phyloP scores from a whole-genome alignment of 345 rosid genomes.

The Hibiscus tridactylites region DNA sequence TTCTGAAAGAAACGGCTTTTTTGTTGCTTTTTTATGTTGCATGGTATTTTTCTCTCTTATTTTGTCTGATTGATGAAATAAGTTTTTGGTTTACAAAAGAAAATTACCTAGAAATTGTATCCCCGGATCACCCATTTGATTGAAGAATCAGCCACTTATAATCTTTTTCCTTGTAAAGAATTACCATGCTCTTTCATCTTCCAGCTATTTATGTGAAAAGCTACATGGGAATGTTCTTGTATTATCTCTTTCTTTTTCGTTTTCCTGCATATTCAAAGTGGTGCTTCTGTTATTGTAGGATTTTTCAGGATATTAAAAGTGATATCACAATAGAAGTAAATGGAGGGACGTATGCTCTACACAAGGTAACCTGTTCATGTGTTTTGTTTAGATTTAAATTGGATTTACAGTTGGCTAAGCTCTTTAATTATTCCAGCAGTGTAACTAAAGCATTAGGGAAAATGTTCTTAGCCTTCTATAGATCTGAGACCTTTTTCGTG shows the following conservation, averaged over 20 bases:
- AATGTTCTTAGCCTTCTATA: too few species aligned
- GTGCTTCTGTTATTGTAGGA: slow-evolving; percentile 38
- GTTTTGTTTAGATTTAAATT: not conserved
- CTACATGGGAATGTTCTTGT: not conserved
- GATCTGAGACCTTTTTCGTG: too few species aligned
- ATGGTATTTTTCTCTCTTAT: not conserved
- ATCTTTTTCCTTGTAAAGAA: not conserved
- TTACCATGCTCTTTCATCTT: not conserved
- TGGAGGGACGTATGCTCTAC: slow-evolving; percentile 65
- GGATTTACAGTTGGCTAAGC: not conserved
- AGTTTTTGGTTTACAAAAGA: too few species aligned
- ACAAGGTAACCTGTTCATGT: slow-evolving; percentile 49
- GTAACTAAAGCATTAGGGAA: too few species aligned
- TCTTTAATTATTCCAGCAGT: too few species aligned
- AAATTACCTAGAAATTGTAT: too few species aligned
- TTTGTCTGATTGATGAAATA: not conserved
- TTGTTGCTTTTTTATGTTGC: not conserved
- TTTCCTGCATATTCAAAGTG: not conserved
- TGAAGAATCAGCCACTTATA: too few species aligned
- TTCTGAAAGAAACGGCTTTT: not conserved
- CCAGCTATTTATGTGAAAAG: not conserved
- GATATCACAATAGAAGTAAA: slow-evolving; percentile 75
- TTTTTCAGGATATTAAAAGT: slow-evolving; percentile 85
- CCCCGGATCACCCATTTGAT: too few species aligned
- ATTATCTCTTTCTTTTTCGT: not conserved